Conservation (phyloP, 208 protist species). For the Crithidia mellificae region DNA sequence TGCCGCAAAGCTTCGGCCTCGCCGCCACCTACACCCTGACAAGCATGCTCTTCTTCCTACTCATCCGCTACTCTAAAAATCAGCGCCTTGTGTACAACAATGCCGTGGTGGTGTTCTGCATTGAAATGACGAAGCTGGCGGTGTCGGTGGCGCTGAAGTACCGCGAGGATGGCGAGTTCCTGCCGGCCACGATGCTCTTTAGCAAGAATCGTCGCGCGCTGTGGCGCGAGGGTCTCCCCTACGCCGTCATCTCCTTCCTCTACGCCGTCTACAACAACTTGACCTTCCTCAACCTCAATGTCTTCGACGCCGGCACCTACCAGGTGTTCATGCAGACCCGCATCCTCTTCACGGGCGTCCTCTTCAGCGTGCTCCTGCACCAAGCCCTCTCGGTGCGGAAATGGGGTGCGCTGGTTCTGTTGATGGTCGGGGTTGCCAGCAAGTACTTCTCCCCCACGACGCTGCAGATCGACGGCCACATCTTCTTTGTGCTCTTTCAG, state of each 20-base stretch:
- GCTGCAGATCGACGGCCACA: constrained; percentile 22
- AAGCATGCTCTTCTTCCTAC: constrained; percentile 51
- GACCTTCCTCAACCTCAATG: constrained; percentile 65
- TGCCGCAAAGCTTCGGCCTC: constrained; percentile 35
- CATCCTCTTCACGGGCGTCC: constrained; percentile 63
- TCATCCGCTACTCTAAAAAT: constrained; percentile 54
- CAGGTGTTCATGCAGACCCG: constrained; percentile 82
- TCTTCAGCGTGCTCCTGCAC: constrained; percentile 47
- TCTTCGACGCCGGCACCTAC: constrained; percentile 69
- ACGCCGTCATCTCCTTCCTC: constrained; percentile 54
- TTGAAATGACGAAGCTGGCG: constrained; percentile 53
- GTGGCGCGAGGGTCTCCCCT: constrained; percentile 50
- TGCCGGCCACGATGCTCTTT: constrained; percentile 35
- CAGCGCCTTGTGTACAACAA: constrained; percentile 39
- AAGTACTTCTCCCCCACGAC: constrained; percentile 57
- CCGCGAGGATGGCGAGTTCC: constrained; percentile 38
- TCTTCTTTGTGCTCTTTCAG: constrained; percentile 59
- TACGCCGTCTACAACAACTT: constrained; percentile 89
- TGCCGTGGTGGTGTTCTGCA: constrained; percentile 44
- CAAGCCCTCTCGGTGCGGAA: constrained; percentile 42
- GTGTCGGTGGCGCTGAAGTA: constrained; percentile 57
- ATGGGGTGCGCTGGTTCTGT: constrained; percentile 49
- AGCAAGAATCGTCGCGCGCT: constrained; percentile 22
- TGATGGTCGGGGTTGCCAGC: constrained; percentile 51
- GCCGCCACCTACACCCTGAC: constrained; percentile 48